phyloP scores from a whole-genome alignment of 306 rosid genomes.

The Urtica urens region DNA sequence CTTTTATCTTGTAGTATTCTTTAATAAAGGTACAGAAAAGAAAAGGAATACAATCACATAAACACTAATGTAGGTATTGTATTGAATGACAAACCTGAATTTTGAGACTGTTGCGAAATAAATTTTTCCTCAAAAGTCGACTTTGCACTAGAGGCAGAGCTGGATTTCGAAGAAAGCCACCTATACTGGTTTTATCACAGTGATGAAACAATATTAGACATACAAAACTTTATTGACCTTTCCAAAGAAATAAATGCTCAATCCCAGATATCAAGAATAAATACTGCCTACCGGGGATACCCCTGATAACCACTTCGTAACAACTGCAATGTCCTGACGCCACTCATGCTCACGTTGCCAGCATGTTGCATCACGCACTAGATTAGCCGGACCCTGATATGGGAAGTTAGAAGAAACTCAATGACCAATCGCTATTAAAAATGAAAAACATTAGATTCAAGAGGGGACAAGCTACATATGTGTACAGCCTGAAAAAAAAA shows the following conservation, averaged over 20 bases:
- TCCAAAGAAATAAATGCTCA: slow-evolving; percentile 1
- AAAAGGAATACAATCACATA: background rate
- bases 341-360: slow-evolving; percentile 96
- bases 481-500: background rate
- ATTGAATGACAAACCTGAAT: slow-evolving; percentile 56
- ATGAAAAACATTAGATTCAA: background rate
- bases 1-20: no score
- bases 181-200: slow-evolving; percentile 69
- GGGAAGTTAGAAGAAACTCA: slow-evolving; percentile 18
- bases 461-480: no score
- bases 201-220: slow-evolving; percentile 12
- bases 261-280: background rate
- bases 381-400: slow-evolving; percentile 74
- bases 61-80: background rate
- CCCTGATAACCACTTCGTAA: slow-evolving; percentile 94
- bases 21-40: background rate
- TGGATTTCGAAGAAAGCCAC: slow-evolving; percentile 93
- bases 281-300: slow-evolving; percentile 67
- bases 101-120: slow-evolving; percentile 89
- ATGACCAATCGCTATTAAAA: slow-evolving; percentile 2
- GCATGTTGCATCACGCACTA: slow-evolving; percentile 79
- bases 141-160: slow-evolving; percentile 46
- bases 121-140: slow-evolving; percentile 85
- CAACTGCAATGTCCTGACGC: slow-evolving; percentile 99
- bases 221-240: background rate